These are phyloP conservation scores for Fusarium aywerte DNA, from an alignment of 2,329 filamentous ascomycete species.

Conservation along the genomic window DNA sequence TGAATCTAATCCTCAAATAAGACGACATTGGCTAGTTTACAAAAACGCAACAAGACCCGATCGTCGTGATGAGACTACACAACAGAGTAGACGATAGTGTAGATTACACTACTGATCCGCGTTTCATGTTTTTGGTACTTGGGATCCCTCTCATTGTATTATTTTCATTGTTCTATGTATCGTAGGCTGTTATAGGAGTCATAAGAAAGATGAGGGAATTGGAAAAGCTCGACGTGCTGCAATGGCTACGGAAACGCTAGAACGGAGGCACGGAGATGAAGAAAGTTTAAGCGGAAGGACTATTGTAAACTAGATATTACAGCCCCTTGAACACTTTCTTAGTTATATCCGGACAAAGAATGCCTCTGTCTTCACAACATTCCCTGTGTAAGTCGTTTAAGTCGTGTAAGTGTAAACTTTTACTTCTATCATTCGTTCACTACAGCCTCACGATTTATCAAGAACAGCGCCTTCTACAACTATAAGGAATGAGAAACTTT, in stretches of 20 bases:
- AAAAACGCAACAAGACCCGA: not conserved
- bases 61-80: not conserved
- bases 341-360: not conserved
- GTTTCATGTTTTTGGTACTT: not conserved
- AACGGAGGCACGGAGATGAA: not conserved
- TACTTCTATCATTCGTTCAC: too few relatives aligned
- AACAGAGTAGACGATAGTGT: not conserved
- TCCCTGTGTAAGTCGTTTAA: not conserved
- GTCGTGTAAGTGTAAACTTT: not conserved
- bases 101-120: not conserved
- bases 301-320: not conserved
- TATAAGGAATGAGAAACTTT: too few relatives aligned
- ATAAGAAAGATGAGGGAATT: not conserved
- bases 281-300: not conserved
- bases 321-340: not conserved
- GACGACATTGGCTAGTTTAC: not conserved
- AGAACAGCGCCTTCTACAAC: too few relatives aligned
- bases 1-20: not conserved
- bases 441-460: too few relatives aligned
- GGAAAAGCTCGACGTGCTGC: not conserved
- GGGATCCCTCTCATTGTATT: not conserved
- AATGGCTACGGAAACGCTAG: not conserved
- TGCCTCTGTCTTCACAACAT: not conserved
- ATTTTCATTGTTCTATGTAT: not conserved
- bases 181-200: not conserved